Evolutionary conservation across 2,329 filamentous ascomycete species (phyloP).

Genomic region (Fusarium illudens): DNA sequence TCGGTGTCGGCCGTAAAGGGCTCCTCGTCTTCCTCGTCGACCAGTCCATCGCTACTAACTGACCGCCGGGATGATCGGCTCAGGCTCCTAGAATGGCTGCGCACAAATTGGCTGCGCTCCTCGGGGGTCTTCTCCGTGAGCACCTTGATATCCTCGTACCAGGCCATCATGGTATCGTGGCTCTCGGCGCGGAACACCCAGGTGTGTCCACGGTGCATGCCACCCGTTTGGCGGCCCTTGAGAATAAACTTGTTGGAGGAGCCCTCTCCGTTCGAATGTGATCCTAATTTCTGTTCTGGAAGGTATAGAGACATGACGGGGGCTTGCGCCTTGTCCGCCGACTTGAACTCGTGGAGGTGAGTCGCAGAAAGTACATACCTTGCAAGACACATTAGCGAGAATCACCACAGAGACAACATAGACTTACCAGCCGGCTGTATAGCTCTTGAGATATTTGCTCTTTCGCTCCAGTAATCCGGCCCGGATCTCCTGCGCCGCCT

Average conservation of each 20-base stretch:
- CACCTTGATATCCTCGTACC: slow-evolving; percentile 91
- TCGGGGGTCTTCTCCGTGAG: slow-evolving; percentile 89
- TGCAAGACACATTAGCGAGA: slow-evolving; percentile 14
- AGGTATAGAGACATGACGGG: slow-evolving; percentile 97
- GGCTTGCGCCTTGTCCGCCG: slow-evolving; percentile 89
- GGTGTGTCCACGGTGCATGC: slow-evolving; percentile 84
- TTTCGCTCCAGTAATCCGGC: slow-evolving; percentile 94
- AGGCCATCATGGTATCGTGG: slow-evolving; percentile 95
- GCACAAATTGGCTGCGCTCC: slow-evolving; percentile 87
- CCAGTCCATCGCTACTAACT: slow-evolving; percentile 78
- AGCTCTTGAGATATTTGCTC: slow-evolving; percentile 98
- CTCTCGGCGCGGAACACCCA: slow-evolving; percentile 78
- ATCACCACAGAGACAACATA: not conserved
- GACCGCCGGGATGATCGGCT: slow-evolving; percentile 72
- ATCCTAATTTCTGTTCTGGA: slow-evolving; percentile 93
- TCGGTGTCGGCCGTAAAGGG: slow-evolving; percentile 65
- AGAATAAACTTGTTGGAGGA: slow-evolving; percentile 98
- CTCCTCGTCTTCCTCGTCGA: slow-evolving; percentile 76
- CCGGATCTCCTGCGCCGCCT: slow-evolving; percentile 82
- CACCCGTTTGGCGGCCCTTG: slow-evolving; percentile 92
- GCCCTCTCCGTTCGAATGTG: slow-evolving; percentile 82
- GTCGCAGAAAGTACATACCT: slow-evolving; percentile 97
- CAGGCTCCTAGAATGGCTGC: slow-evolving; percentile 79
- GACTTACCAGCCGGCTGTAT: slow-evolving; percentile 89
- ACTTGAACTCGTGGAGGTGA: slow-evolving; percentile 98